Conservation (phyloP, 257 asterid genomes). For the Scutellaria galericulata region DNA sequence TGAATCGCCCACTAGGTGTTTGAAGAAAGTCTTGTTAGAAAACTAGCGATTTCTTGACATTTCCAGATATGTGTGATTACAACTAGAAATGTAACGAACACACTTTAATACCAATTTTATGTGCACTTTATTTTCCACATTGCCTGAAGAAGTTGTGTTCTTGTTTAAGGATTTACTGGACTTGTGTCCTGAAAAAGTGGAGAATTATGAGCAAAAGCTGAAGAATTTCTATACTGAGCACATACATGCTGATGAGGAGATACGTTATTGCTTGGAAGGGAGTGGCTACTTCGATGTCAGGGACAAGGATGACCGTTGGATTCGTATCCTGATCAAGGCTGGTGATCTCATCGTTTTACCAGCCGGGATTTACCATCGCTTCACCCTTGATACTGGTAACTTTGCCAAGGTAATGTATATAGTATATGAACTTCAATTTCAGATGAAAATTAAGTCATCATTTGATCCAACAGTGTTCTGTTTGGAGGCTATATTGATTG, state of each 20-base stretch:
- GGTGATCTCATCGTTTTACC: conserved; percentile 86
- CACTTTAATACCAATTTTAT: neutral
- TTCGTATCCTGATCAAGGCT: conserved; percentile 72
- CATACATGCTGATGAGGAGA: conserved; percentile 83
- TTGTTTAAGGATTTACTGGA: conserved; percentile 75
- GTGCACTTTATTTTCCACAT: neutral
- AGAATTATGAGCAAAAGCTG: conserved; percentile 74
- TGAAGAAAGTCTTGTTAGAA: conserved; percentile 4
- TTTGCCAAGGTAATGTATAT: conserved; percentile 62
- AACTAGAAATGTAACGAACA: neutral
- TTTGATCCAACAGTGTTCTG: no score
- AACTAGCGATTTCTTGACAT: neutral
- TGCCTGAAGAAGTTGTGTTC: neutral
- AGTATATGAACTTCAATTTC: neutral
- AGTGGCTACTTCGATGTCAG: conserved; percentile 82
- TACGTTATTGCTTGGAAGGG: conserved; percentile 80
- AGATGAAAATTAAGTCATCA: neutral
- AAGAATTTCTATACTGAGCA: conserved; percentile 84
- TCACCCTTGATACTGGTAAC: conserved; percentile 72
- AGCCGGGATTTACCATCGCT: conserved; percentile 89
- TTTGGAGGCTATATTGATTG: neutral
- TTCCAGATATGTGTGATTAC: neutral
- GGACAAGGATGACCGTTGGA: conserved; percentile 76
- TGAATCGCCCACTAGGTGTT: neutral
- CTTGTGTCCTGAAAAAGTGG: conserved; percentile 81